Evolutionary conservation across 768 basidiomycete genomes (phyloP).

Genomic region (Cyathus striatus): DNA sequence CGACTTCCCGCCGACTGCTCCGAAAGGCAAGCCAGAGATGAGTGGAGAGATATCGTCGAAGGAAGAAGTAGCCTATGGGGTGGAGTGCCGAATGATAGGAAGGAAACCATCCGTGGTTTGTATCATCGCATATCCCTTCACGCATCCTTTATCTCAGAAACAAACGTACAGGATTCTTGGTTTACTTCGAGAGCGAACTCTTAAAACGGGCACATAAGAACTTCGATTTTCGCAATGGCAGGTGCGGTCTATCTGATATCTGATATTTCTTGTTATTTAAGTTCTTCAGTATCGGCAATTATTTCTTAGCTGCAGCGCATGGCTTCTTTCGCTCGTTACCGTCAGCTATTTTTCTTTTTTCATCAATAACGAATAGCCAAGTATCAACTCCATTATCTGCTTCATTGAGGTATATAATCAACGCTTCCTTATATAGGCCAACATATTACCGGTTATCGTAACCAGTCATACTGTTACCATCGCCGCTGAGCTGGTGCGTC

Average conservation of each 20-base stretch:
- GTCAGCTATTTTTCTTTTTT: constrained; percentile 90
- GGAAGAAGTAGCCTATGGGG: constrained; percentile 77
- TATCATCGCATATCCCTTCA: constrained; percentile 19
- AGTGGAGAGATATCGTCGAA: constrained; percentile 92
- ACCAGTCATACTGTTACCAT: constrained; percentile 97
- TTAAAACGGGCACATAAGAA: constrained; percentile 89
- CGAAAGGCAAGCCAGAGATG: constrained; percentile 75
- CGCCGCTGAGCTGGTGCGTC: constrained; percentile 76
- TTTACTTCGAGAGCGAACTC: constrained; percentile 86
- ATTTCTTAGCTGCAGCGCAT: constrained; percentile 85
- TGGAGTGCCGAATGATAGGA: constrained; percentile 84
- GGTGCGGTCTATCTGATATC: constrained; percentile 29
- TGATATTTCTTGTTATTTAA: not conserved
- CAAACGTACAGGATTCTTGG: constrained; percentile 88
- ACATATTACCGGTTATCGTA: constrained; percentile 86
- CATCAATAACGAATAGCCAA: constrained; percentile 83
- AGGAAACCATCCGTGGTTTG: constrained; percentile 85
- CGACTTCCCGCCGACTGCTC: constrained; percentile 66
- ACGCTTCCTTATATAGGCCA: constrained; percentile 35
- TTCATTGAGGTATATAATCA: not conserved
- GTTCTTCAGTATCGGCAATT: constrained; percentile 71
- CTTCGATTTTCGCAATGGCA: constrained; percentile 91
- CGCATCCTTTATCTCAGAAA: constrained; percentile 2
- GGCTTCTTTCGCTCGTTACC: constrained; percentile 90
- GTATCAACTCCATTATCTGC: constrained; percentile 11